Evolutionary conservation across 495 filamentous ascomycete species (phyloP).

Genomic region (Neurospora sp.): DNA sequence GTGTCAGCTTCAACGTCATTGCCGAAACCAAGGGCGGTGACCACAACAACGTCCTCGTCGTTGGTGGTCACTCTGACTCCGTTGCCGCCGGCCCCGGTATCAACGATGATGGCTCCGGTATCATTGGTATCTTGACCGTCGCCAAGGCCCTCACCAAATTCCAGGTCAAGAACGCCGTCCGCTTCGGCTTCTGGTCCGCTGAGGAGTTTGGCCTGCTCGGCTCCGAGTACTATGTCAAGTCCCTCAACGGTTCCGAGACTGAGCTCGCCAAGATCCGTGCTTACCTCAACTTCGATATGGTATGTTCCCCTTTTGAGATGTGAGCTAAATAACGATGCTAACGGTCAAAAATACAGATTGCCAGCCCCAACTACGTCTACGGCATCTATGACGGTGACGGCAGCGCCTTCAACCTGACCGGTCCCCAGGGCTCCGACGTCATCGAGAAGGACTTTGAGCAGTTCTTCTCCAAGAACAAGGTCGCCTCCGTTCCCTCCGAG

Average conservation of each 20-base stretch:
- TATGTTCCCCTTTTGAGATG: background rate
- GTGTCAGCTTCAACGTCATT: constrained; percentile 54
- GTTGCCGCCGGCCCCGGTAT: constrained; percentile 49
- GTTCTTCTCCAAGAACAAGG: constrained; percentile 39
- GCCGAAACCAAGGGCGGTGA: constrained; percentile 56
- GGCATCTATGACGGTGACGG: constrained; percentile 67
- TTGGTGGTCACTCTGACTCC: constrained; percentile 62
- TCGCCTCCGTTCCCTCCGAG: constrained; percentile 37
- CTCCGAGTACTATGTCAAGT: constrained; percentile 45
- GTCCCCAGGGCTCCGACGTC: constrained; percentile 51
- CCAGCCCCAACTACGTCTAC: constrained; percentile 57
- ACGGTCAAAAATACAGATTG: constrained; percentile 29
- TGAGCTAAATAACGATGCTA: background rate
- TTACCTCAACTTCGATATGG: constrained; percentile 73
- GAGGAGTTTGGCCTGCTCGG: constrained; percentile 61
- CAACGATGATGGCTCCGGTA: constrained; percentile 47
- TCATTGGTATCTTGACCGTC: constrained; percentile 51
- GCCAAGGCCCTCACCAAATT: constrained; percentile 50
- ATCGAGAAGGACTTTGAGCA: constrained; percentile 54
- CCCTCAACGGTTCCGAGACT: constrained; percentile 25
- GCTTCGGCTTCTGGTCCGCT: constrained; percentile 60
- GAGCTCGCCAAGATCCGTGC: constrained; percentile 46
- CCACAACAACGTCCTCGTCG: constrained; percentile 49
- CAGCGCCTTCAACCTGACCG: constrained; percentile 46
- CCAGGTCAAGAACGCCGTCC: constrained; percentile 53